phyloP scores from a whole-genome alignment of 805 yeast species.

The Suhomyces faveliae region DNA sequence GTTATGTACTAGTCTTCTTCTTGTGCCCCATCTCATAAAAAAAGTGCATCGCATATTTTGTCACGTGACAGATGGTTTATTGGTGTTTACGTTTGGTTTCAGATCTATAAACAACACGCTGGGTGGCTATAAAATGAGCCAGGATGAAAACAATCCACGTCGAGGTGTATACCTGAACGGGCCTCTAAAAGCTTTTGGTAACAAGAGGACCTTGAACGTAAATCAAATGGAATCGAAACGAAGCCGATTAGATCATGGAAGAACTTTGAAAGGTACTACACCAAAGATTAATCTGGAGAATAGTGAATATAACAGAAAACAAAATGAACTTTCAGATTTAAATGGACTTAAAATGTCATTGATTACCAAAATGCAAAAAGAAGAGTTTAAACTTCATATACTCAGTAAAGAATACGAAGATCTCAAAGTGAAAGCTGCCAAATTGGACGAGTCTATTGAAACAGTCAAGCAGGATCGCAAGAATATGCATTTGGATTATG shows the following conservation, averaged over 20 bases:
- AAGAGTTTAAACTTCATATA: slow-evolving; percentile 14
- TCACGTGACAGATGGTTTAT: not conserved
- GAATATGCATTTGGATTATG: slow-evolving; percentile 4
- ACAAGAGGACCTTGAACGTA: not conserved
- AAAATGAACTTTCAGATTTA: slow-evolving; percentile 9
- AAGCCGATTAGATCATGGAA: not conserved
- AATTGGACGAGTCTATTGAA: slow-evolving; percentile 6
- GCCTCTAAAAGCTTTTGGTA: not conserved
- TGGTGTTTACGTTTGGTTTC: slow-evolving; percentile 5
- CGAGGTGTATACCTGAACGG: not conserved
- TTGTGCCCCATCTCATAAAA: not conserved
- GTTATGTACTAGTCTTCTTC: not conserved
- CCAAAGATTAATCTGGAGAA: not conserved
- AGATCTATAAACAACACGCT: not conserved
- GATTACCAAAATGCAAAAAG: slow-evolving; percentile 15
- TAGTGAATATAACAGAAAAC: slow-evolving; percentile 1
- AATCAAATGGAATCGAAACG: not conserved
- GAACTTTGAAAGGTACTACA: too few species aligned
- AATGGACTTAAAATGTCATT: slow-evolving; percentile 11
- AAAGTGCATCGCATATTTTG: not conserved
- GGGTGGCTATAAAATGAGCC: not conserved
- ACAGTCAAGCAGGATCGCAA: slow-evolving; percentile 6
- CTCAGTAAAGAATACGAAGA: slow-evolving; percentile 9
- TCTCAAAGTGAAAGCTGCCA: slow-evolving; percentile 4
- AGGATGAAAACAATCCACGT: not conserved